Conservation (phyloP, 2,329 filamentous ascomycete species). For the Thielaviopsis musarum region DNA sequence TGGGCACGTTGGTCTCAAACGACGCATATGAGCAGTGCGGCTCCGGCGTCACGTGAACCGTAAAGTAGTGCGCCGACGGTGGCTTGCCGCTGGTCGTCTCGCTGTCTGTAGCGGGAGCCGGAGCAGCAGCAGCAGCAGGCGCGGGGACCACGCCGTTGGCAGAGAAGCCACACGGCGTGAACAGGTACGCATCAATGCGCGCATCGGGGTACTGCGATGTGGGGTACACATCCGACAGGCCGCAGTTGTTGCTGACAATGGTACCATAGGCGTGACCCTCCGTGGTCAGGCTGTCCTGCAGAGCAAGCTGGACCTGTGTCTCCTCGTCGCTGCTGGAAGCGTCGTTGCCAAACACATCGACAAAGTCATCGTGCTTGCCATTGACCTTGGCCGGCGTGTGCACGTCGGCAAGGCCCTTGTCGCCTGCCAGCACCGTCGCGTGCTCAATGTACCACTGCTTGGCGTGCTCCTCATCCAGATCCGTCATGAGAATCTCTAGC, state of each 20-base stretch:
- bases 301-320: slow-evolving; percentile 35
- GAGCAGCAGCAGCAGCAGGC: slow-evolving; percentile 37
- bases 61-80: slow-evolving; percentile 75
- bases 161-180: slow-evolving; percentile 91
- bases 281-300: slow-evolving; percentile 57
- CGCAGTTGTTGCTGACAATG: slow-evolving; percentile 78
- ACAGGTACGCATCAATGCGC: slow-evolving; percentile 87
- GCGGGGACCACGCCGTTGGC: slow-evolving; percentile 90
- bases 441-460: slow-evolving; percentile 53
- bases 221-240: slow-evolving; percentile 78
- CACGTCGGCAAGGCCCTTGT: slow-evolving; percentile 49
- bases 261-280: slow-evolving; percentile 89
- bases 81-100: background rate
- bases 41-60: slow-evolving; percentile 94
- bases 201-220: slow-evolving; percentile 77
- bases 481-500: slow-evolving; percentile 56
- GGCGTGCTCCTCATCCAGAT: slow-evolving; percentile 49
- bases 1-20: slow-evolving; percentile 95
- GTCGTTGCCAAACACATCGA: slow-evolving; percentile 70
- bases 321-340: slow-evolving; percentile 33
- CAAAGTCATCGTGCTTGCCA: slow-evolving; percentile 36
- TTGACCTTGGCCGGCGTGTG: slow-evolving; percentile 7
- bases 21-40: slow-evolving; percentile 94
- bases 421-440: slow-evolving; percentile 80
- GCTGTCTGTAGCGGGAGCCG: slow-evolving; percentile 16